Evolutionary conservation across 2,329 filamentous ascomycete species (phyloP), one percentile per base, ranked within the genome.

Genomic region (Trichoderma sp.): DNA sequence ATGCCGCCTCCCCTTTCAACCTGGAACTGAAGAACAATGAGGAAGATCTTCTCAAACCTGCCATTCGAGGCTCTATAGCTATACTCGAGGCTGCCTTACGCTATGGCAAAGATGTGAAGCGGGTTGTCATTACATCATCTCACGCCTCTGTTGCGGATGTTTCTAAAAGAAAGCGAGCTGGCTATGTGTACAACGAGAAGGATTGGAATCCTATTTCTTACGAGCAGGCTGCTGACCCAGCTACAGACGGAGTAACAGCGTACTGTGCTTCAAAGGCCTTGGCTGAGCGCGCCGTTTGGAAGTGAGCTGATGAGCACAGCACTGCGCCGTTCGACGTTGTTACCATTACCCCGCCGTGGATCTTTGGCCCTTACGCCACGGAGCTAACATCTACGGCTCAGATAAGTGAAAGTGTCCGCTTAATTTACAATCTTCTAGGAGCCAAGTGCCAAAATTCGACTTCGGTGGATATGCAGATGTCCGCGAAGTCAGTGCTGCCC

Each of bases 201-300:
- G 60, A 53, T 17, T 53, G 45, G 60, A 64, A 64, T 10, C 48
- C 45, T 10, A 32, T 42, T 5, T 42, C 48, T 5, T 64, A 53
- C 37, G 48, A 53, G 22, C 34, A 64, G 4, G 48, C 60, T 8
- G 63, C 34, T 12, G 37, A 59, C 7, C 64, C 61, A 13, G 57
- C 69, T 22, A 70, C 68, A 2, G 42, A 61, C 17, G 42, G 59
- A 3, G 69, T 67, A 3, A 70, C 68, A 2, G 73, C 70, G 8
- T 76, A 75, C 60, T 71, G 69, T 12, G 72, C 70, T 4, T 73
- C 71, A 19, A 73, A 75, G 63, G 86, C 84, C 1, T 89, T 92
- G 70, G 89, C 88, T 0, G 89, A 92, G 73, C 85, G 83, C 69
- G 86, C 89, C 1, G 87, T 88, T 1, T 92, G 89, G 89, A 81